A percentile compares a stretch with the other conserved stretches of the same genome.
These are phyloP conservation scores for Penicillium fimorum DNA, from an alignment of 495 filamentous ascomycete genomes.

Conservation along the genomic window DNA sequence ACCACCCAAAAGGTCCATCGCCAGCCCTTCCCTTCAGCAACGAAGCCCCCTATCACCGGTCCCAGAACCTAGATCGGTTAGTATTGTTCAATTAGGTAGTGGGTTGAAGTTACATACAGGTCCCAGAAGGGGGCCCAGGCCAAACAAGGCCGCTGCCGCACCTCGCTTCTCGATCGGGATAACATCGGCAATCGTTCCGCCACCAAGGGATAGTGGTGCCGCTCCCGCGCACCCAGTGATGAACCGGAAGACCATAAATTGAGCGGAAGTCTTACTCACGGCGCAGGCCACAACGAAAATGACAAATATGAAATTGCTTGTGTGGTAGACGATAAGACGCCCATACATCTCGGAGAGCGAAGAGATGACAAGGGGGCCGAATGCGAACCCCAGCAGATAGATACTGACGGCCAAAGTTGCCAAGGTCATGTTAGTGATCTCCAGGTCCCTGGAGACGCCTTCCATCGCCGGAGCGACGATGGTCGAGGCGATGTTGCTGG, in stretches of 20 bases:
- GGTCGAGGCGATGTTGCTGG: not conserved
- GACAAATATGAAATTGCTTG: not conserved
- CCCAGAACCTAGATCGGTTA: not conserved
- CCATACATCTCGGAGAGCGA: slow-evolving; percentile 3
- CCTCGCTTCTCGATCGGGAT: not conserved
- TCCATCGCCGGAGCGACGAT: not conserved
- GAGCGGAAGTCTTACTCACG: not conserved
- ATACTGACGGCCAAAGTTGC: not conserved
- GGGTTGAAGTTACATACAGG: not conserved
- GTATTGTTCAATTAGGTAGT: not conserved
- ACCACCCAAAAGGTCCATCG: slow-evolving; percentile 3
- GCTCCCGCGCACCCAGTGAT: not conserved
- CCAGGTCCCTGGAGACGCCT: not conserved
- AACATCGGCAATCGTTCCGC: not conserved
- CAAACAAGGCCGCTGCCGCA: not conserved
- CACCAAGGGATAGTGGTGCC: not conserved
- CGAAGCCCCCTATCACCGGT: not conserved
- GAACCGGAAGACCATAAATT: not conserved
- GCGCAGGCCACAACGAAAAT: not conserved
- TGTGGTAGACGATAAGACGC: not conserved
- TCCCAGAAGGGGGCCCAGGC: not conserved
- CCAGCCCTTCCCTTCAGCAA: not conserved
- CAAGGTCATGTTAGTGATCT: not conserved
- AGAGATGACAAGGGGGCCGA: not conserved
- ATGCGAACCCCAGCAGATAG: not conserved